A percentile compares a stretch with the other conserved stretches of the same genome.
phyloP scores from a whole-genome alignment of 495 filamentous ascomycete genomes.

The Apiosordaria backusii region DNA sequence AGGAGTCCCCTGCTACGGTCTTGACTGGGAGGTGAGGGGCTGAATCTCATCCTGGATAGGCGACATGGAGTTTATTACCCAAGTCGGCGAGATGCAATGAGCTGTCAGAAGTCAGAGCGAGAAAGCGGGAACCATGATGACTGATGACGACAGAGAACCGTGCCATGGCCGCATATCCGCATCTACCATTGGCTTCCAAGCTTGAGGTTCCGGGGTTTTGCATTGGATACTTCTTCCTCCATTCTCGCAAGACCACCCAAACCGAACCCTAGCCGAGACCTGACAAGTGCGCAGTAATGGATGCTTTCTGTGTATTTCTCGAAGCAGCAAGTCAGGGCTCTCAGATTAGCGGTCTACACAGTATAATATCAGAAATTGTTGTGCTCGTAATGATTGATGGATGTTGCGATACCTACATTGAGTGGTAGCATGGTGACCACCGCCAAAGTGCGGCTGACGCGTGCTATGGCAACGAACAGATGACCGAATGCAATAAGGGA shows the following conservation, averaged over 20 bases:
- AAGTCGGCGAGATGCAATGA: not conserved
- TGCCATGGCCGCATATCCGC: not conserved
- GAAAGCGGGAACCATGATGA: not conserved
- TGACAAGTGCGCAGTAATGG: too few relatives aligned
- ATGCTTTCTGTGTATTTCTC: too few relatives aligned
- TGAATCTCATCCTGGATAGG: not conserved
- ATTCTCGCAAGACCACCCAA: not conserved
- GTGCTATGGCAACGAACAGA: too few relatives aligned
- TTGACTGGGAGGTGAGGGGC: not conserved
- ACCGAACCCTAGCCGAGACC: too few relatives aligned
- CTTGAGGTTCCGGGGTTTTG: not conserved
- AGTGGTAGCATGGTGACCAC: too few relatives aligned
- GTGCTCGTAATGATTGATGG: too few relatives aligned
- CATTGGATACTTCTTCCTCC: not conserved
- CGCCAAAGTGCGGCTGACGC: too few relatives aligned
- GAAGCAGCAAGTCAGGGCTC: too few relatives aligned
- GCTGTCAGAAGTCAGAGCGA: not conserved
- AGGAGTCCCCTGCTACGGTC: not conserved
- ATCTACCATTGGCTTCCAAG: not conserved
- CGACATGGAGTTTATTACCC: not conserved
- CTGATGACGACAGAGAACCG: constrained; percentile 5
- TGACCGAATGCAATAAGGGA: too few relatives aligned
- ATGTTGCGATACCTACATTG: too few relatives aligned
- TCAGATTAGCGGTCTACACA: too few relatives aligned
- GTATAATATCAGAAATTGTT: too few relatives aligned